These are phyloP conservation scores for Aspergillus viridinutans DNA, from an alignment of 2,329 filamentous ascomycete species.

Conservation along the genomic window DNA sequence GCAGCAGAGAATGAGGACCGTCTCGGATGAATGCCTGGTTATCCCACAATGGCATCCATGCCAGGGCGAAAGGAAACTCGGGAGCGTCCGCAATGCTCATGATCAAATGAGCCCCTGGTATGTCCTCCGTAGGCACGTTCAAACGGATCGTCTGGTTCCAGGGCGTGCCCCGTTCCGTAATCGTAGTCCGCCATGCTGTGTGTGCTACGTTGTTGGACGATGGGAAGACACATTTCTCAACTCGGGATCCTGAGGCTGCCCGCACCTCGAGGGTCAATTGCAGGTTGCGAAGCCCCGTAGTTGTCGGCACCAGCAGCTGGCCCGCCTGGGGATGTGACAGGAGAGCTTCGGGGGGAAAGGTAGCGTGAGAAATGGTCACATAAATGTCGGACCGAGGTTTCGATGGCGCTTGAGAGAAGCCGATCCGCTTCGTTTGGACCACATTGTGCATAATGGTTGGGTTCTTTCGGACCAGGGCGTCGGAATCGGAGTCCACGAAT, in stretches of 20 bases:
- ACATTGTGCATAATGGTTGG: slow-evolving; percentile 83
- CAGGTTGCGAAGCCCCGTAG: slow-evolving; percentile 66
- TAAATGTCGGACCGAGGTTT: slow-evolving; percentile 93
- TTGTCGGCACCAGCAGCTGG: slow-evolving; percentile 67
- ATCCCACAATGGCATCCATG: slow-evolving; percentile 92
- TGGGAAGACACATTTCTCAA: slow-evolving; percentile 82
- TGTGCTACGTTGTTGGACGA: slow-evolving; percentile 74
- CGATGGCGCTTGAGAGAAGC: slow-evolving; percentile 86
- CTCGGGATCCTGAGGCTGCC: slow-evolving; percentile 68
- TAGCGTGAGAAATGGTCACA: slow-evolving; percentile 73
- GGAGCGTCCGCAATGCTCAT: slow-evolving; percentile 86
- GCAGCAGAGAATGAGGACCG: slow-evolving; percentile 70
- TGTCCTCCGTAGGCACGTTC: slow-evolving; percentile 72
- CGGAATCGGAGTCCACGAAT: slow-evolving; percentile 73
- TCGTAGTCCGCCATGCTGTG: slow-evolving; percentile 84
- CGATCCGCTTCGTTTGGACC: slow-evolving; percentile 78
- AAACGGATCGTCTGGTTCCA: slow-evolving; percentile 90
- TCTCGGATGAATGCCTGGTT: slow-evolving; percentile 85
- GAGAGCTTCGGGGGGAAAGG: slow-evolving; percentile 64
- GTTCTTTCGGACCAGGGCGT: slow-evolving; percentile 75
- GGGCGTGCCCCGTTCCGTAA: slow-evolving; percentile 69
- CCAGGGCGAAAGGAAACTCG: slow-evolving; percentile 82
- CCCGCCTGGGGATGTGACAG: slow-evolving; percentile 70
- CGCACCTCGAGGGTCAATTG: slow-evolving; percentile 89
- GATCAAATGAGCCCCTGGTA: slow-evolving; percentile 77